Percentiles rank a stretch among this genome's conserved stretches.
Evolutionary conservation across 2,329 filamentous ascomycete species (phyloP).

Genomic region (Tricladium varicosporioides): DNA sequence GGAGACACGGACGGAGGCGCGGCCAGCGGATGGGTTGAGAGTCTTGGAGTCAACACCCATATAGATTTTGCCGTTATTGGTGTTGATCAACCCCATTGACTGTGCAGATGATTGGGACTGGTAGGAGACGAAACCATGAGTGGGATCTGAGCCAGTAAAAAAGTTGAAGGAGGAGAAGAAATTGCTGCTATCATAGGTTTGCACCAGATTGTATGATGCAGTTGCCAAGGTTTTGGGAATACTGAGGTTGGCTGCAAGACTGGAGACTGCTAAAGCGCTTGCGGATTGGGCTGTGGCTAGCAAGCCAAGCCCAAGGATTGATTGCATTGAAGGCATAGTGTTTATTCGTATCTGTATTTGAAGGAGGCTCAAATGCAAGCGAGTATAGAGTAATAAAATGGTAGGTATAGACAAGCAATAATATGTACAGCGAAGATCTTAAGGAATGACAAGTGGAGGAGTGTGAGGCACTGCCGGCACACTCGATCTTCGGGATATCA

Average conservation of each 20-base stretch:
- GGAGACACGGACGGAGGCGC: slow-evolving; percentile 63
- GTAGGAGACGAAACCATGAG: slow-evolving; percentile 66
- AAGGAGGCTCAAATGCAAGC: neutral
- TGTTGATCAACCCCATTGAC: slow-evolving; percentile 54
- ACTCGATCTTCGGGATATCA: neutral
- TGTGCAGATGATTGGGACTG: slow-evolving; percentile 51
- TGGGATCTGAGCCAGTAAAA: slow-evolving; percentile 55
- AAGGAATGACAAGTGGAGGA: neutral
- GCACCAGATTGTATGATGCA: slow-evolving; percentile 25
- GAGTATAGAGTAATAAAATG: neutral
- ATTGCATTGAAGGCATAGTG: slow-evolving; percentile 10
- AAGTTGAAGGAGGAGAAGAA: slow-evolving; percentile 50
- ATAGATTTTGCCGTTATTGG: slow-evolving; percentile 55
- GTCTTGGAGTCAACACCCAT: slow-evolving; percentile 67
- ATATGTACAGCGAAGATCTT: slow-evolving; percentile 5
- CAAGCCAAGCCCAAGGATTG: slow-evolving; percentile 7
- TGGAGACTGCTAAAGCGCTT: slow-evolving; percentile 4
- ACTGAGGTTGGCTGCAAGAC: slow-evolving; percentile 13
- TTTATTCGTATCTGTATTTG: neutral
- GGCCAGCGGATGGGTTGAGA: slow-evolving; percentile 47
- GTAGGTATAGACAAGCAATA: neutral
- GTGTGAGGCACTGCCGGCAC: neutral
- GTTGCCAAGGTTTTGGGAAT: slow-evolving; percentile 9
- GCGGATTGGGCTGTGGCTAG: slow-evolving; percentile 10
- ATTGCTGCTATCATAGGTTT: slow-evolving; percentile 43